These are phyloP conservation scores for Mrakia blollopis DNA, from an alignment of 768 basidiomycete species.

Conservation along the genomic window DNA sequence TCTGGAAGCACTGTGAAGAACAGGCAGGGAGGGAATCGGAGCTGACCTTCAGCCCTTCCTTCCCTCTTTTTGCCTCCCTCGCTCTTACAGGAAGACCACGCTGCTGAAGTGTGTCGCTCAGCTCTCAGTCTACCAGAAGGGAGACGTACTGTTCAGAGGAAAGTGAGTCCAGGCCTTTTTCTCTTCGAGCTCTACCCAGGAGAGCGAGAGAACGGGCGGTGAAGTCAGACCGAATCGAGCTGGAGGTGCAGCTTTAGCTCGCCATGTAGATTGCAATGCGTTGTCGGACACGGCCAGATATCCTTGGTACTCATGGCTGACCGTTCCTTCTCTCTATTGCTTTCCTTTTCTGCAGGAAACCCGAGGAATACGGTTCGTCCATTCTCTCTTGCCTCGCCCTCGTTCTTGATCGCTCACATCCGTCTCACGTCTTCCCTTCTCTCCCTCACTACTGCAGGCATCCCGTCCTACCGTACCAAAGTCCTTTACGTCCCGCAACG, in stretches of 20 bases:
- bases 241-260: not conserved
- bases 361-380: slow-evolving; percentile 35
- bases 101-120: slow-evolving; percentile 80
- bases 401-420: not conserved
- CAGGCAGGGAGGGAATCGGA: not conserved
- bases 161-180: slow-evolving; percentile 47
- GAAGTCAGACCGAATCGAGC: not conserved
- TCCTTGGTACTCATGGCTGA: not conserved
- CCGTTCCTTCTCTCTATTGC: not conserved
- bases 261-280: too few species aligned
- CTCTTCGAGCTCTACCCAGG: not conserved
- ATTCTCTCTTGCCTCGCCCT: not conserved
- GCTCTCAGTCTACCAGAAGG: slow-evolving; percentile 60
- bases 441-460: slow-evolving; percentile 49
- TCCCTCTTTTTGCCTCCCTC: not conserved
- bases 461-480: slow-evolving; percentile 69
- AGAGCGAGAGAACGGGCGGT: not conserved
- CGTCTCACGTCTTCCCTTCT: not conserved
- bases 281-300: too few species aligned
- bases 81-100: slow-evolving; percentile 50
- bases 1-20: slow-evolving; percentile 9
- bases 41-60: slow-evolving; percentile 4
- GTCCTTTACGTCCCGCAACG: slow-evolving; percentile 85
- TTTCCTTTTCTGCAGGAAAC: slow-evolving; percentile 33
- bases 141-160: slow-evolving; percentile 62